phyloP scores from a whole-genome alignment of 805 yeast genomes.

The Spencermartinsiella europaea region DNA sequence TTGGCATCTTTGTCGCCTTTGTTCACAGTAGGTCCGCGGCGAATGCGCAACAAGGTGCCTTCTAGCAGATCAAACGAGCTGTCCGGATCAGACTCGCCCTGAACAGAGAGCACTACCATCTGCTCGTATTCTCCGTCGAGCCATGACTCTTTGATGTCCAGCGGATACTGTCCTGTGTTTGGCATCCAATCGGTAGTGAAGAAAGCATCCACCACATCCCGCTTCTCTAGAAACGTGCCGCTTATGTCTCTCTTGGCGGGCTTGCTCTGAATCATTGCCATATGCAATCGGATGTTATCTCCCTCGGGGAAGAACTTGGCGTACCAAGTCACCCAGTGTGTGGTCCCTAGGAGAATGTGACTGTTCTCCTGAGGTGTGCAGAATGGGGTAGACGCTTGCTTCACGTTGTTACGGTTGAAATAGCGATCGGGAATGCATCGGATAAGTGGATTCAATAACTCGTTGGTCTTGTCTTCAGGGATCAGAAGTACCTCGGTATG shows the following conservation, averaged over 20 bases:
- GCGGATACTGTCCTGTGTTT: conserved; percentile 57
- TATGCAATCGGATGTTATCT: conserved; percentile 59
- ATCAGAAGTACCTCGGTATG: conserved; percentile 50
- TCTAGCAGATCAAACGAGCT: conserved; percentile 58
- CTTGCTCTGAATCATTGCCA: conserved; percentile 58
- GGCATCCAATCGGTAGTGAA: conserved; percentile 69
- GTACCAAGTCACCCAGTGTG: conserved; percentile 80
- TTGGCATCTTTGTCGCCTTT: conserved; percentile 30
- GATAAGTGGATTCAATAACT: conserved; percentile 66
- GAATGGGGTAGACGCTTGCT: conserved; percentile 64
- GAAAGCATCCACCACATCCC: conserved; percentile 40
- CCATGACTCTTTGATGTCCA: conserved; percentile 62
- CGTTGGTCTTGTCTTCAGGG: conserved; percentile 72
- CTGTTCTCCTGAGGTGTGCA: conserved; percentile 71
- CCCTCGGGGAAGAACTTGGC: conserved; percentile 54
- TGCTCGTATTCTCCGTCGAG: conserved; percentile 48
- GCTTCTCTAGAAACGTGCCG: conserved; percentile 9
- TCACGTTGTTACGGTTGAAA: conserved; percentile 52
- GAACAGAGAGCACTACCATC: conserved; percentile 61
- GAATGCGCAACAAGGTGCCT: conserved; percentile 44
- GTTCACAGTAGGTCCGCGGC: conserved; percentile 35
- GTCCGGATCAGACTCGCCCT: conserved; percentile 61
- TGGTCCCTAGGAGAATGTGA: conserved; percentile 50
- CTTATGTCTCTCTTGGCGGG: conserved; percentile 53
- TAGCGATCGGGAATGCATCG: conserved; percentile 82